Evolutionary conservation across 805 yeast species (phyloP), one percentile per base, ranked within the genome.

Genomic region (Candida methanosorbosa): DNA sequence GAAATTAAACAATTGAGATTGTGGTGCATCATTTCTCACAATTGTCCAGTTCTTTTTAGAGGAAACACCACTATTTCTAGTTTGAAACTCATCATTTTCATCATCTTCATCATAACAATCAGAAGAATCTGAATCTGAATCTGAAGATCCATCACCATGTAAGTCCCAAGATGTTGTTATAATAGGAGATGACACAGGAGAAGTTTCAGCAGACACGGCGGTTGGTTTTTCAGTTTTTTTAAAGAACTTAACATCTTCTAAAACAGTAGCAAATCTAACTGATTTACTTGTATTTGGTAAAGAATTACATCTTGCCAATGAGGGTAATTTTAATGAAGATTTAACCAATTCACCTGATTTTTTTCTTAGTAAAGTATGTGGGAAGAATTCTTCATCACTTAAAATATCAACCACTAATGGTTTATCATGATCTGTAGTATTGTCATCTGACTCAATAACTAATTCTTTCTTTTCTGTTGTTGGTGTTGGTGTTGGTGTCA

Each of bases 181-280:
- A 22, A 26, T 36, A 19, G 55, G 48, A 18, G 52, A 43, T 14
- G 39, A 33, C 13, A 58, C 48, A 0, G 79, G 79, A 2, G 81
- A 68, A 42, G 65, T 67, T 29, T 72, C 75, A 33, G 64, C 59
- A 0, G 82, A 75, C n/a, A 79, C 81, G 2, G 81, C 68, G 9
- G 67, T 63, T 21, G 87, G 86, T 41, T 70, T 72, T 33, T 72
- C 78, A 19, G 57, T 53, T 29, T 76, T 77, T 45, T 75, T 74
- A 49, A 81, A 80, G 47, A 72, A 71, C 52, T 79, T 79, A 37
- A 81, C 69, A 27, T 75, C 75, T 35, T 75, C 78, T 38, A 79
- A 59, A 33, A 72, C 61, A 5, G 70, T 52, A 1, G 85, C 82
- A 53, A 80, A 80, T 35, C 84, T 60, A 28, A 80, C 87, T 7